Conservation (phyloP, 1,284 basidiomycete genomes). For the Taiwanofungus camphoratus region DNA sequence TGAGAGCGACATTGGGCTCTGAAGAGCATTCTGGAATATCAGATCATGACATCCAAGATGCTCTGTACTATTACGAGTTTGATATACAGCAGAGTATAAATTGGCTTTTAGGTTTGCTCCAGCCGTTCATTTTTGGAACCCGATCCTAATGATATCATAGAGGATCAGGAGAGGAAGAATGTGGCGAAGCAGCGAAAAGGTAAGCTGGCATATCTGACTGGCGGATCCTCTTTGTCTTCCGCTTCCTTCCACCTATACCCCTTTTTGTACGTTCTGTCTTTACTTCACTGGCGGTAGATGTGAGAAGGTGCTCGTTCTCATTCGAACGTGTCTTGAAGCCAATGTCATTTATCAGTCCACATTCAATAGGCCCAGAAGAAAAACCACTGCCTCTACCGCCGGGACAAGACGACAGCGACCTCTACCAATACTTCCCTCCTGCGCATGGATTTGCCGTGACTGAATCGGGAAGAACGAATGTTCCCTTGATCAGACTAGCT, state of each 20-base stretch:
- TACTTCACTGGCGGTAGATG: no score
- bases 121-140: background rate
- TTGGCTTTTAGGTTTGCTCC: conserved; percentile 61
- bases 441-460: conserved; percentile 6
- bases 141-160: conserved; percentile 29
- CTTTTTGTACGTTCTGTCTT: conserved; percentile 15
- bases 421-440: conserved; percentile 3
- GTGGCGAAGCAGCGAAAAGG: conserved; percentile 75
- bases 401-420: conserved; percentile 21
- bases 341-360: conserved; percentile 11
- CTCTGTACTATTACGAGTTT: conserved; percentile 88
- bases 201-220: conserved; percentile 40
- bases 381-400: conserved; percentile 26
- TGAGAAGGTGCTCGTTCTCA: conserved; percentile 30
- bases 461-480: conserved; percentile 19
- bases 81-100: conserved; percentile 75
- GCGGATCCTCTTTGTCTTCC: conserved; percentile 24
- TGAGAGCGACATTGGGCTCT: conserved; percentile 64
- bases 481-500: conserved; percentile 25
- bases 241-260: conserved; percentile 12
- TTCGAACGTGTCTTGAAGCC: conserved; percentile 9
- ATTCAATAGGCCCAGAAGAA: conserved; percentile 16
- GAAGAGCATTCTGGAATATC: conserved; percentile 61
- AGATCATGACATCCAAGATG: conserved; percentile 74
- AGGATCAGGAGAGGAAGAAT: conserved; percentile 51